Evolutionary conservation across 2,329 filamentous ascomycete genomes (phyloP).

Genomic region (Daldinia sp.): DNA sequence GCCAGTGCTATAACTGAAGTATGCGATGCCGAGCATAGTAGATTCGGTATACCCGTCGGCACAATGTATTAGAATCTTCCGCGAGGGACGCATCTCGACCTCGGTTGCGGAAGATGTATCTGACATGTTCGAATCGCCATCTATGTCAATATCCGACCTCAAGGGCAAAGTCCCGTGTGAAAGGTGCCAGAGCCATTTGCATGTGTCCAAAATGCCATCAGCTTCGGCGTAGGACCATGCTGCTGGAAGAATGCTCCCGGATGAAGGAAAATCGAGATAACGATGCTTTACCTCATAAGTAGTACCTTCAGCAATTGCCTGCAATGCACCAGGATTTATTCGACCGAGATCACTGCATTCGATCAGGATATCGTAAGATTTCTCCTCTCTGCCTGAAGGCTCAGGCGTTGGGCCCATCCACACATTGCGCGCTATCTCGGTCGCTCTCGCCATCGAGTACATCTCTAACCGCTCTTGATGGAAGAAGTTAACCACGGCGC

Average conservation of each 20-base stretch:
- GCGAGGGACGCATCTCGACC: constrained; percentile 52
- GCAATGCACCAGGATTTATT: constrained; percentile 73
- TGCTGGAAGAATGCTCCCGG: constrained; percentile 88
- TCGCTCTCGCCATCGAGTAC: constrained; percentile 89
- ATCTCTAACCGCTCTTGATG: constrained; percentile 90
- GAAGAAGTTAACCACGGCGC: constrained; percentile 85
- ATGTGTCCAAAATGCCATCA: constrained; percentile 84
- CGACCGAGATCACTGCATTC: constrained; percentile 88
- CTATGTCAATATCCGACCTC: constrained; percentile 46
- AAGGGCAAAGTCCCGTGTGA: constrained; percentile 68
- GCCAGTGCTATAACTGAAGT: constrained; percentile 91
- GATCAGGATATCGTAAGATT: constrained; percentile 82
- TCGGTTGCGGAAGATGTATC: constrained; percentile 45
- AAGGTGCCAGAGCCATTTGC: constrained; percentile 88
- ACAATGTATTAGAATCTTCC: constrained; percentile 89
- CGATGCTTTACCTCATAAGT: constrained; percentile 52
- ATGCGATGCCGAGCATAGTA: constrained; percentile 86
- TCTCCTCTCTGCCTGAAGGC: constrained; percentile 63
- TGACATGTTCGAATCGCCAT: constrained; percentile 56
- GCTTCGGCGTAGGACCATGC: constrained; percentile 84
- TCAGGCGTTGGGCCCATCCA: constrained; percentile 91
- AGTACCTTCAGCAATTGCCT: constrained; percentile 66
- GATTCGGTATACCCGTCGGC: constrained; percentile 96
- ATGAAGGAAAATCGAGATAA: constrained; percentile 85
- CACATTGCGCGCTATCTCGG: constrained; percentile 88